Evolutionary conservation across 1,139 yeast species (phyloP).

Genomic region (Hyphopichia buzzinii): DNA sequence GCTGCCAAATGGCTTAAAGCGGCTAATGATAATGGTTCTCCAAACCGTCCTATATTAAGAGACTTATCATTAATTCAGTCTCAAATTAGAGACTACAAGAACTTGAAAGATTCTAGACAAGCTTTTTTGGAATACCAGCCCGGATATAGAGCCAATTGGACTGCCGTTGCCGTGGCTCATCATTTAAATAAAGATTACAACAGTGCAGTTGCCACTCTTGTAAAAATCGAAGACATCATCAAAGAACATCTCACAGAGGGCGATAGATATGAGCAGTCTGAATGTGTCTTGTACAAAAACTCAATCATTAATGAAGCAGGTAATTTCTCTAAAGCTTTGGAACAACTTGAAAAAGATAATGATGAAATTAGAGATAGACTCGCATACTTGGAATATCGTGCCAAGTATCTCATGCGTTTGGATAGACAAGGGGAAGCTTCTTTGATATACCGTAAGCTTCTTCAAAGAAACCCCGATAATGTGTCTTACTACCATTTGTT

Average conservation of each 20-base stretch:
- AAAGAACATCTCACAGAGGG: constrained; percentile 64
- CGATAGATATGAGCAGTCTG: constrained; percentile 77
- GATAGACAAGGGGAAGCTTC: constrained; percentile 60
- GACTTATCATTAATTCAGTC: constrained; percentile 80
- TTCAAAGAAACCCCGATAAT: constrained; percentile 87
- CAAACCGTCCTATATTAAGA: constrained; percentile 74
- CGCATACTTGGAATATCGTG: constrained; percentile 65
- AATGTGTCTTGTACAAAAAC: constrained; percentile 73
- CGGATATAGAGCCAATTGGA: constrained; percentile 91
- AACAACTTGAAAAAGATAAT: constrained; percentile 53
- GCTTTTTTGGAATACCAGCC: constrained; percentile 72
- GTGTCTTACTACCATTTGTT: constrained; percentile 60
- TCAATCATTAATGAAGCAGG: constrained; percentile 63
- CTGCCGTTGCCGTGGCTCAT: constrained; percentile 83
- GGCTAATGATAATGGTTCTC: constrained; percentile 78
- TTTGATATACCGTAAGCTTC: constrained; percentile 60
- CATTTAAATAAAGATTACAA: constrained; percentile 67
- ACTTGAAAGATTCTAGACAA: constrained; percentile 62
- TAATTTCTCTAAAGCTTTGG: constrained; percentile 61
- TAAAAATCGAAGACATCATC: constrained; percentile 71
- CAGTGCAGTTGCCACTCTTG: constrained; percentile 68
- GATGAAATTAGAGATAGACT: constrained; percentile 61
- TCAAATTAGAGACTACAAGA: constrained; percentile 73
- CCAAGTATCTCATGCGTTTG: constrained; percentile 49
- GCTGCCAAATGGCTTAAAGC: constrained; percentile 79